These are phyloP conservation scores for Aspergillus tubingensis DNA, from an alignment of 2,329 filamentous ascomycete species.

Conservation along the genomic window DNA sequence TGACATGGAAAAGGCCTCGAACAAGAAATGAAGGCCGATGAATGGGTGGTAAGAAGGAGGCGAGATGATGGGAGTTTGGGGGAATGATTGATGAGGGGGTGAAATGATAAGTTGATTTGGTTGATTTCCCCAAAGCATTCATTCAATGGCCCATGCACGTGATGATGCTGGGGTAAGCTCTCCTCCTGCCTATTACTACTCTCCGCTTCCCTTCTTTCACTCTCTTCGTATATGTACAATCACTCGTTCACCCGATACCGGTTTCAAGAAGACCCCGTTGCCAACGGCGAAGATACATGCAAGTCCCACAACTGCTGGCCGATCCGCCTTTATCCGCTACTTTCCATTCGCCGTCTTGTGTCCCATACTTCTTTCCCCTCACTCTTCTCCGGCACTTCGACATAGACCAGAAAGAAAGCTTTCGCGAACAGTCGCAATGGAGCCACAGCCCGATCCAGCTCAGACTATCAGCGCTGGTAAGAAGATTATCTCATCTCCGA, in stretches of 20 bases:
- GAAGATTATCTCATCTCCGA: neutral
- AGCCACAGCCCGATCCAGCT: conserved; percentile 10
- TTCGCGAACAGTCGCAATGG: conserved; percentile 9
- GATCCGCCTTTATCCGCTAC: neutral
- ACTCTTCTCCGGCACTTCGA: neutral
- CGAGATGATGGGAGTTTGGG: too few species aligned
- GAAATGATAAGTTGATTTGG: conserved; percentile 12
- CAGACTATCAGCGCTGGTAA: conserved; percentile 33
- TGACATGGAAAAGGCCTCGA: neutral
- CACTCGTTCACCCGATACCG: too few species aligned
- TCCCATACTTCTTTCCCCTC: conserved; percentile 1
- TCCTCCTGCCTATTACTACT: neutral
- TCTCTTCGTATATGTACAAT: neutral
- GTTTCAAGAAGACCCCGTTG: neutral
- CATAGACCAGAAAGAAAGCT: neutral
- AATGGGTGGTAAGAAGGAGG: conserved; percentile 3
- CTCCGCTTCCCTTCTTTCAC: neutral
- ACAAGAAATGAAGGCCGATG: neutral
- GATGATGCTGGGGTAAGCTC: conserved; percentile 11
- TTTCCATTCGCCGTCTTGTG: neutral
- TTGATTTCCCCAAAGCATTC: conserved; percentile 6
- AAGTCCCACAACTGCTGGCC: neutral
- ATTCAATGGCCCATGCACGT: conserved; percentile 11
- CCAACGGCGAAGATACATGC: conserved; percentile 9
- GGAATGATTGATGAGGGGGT: neutral